These are phyloP conservation scores for Anastatica hierochuntica DNA, from an alignment of 345 rosid genomes.

Conservation along the genomic window DNA sequence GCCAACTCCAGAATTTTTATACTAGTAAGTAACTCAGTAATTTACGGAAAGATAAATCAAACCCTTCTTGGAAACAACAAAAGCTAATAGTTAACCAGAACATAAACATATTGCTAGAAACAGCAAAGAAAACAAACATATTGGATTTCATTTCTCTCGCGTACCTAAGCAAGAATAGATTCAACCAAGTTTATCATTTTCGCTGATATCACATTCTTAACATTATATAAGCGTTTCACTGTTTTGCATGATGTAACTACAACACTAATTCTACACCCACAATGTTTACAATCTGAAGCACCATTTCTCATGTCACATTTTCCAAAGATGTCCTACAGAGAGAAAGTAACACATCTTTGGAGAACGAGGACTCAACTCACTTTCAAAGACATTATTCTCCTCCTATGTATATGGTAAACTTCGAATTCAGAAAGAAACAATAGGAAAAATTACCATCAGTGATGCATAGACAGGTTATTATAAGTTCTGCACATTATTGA, in stretches of 20 bases:
- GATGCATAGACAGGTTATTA: neutral
- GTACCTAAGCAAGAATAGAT: neutral
- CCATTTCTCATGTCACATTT: neutral
- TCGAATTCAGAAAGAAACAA: neutral
- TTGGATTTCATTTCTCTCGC: too few species aligned
- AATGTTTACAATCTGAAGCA: conserved; percentile 4
- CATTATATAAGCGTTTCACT: neutral
- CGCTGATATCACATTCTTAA: neutral
- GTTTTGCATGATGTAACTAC: neutral
- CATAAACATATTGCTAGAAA: neutral
- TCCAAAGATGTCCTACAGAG: neutral
- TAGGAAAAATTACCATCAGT: neutral
- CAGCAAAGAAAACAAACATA: neutral
- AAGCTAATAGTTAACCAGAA: neutral
- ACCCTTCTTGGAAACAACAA: neutral
- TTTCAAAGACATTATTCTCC: neutral
- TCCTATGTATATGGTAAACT: neutral
- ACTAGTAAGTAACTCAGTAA: too few species aligned
- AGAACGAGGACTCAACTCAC: neutral
- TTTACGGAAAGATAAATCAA: neutral
- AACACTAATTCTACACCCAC: neutral
- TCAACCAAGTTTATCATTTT: neutral
- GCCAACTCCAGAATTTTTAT: too few species aligned
- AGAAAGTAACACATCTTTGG: conserved; percentile 1
- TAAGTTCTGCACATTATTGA: neutral